Percentiles rank a stretch among this genome's conserved stretches.
Conservation (phyloP, 2,329 filamentous ascomycete species). For the Xylariaceae sp. region DNA sequence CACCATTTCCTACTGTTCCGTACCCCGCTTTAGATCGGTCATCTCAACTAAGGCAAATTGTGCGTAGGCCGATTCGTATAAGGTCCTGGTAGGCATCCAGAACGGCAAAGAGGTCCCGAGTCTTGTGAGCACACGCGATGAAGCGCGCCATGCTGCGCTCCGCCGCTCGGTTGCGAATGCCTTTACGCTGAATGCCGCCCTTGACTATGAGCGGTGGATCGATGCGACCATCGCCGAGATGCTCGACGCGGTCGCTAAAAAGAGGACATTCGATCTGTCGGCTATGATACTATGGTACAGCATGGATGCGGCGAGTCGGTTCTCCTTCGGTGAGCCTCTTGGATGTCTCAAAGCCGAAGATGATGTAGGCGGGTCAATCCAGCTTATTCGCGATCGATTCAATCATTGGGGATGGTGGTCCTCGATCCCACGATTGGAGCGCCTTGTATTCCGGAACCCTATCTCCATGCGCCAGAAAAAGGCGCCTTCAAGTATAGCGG, state of each 20-base stretch:
- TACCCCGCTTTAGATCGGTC: background rate
- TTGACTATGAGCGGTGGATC: conserved; percentile 25
- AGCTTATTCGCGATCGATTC: conserved; percentile 23
- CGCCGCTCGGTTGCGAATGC: conserved; percentile 25
- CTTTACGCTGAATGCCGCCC: conserved; percentile 21
- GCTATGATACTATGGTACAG: conserved; percentile 21
- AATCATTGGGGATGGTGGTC: conserved; percentile 24
- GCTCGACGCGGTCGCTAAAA: conserved; percentile 11
- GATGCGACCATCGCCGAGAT: conserved; percentile 22
- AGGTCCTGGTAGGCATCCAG: conserved; percentile 20
- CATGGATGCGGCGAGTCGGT: conserved; percentile 22
- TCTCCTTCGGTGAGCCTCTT: conserved; percentile 22
- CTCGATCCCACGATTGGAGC: conserved; percentile 21
- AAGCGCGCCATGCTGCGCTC: conserved; percentile 21
- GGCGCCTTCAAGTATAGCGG: conserved; percentile 20
- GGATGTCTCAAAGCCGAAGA: conserved; percentile 20
- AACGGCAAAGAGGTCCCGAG: conserved; percentile 26
- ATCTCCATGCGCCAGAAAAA: conserved; percentile 13
- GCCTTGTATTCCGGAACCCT: conserved; percentile 23
- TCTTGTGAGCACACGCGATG: conserved; percentile 22
- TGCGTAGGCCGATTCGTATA: conserved; percentile 26
- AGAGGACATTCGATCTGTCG: conserved; percentile 18
- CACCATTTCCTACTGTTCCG: background rate
- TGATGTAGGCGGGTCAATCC: conserved; percentile 21
- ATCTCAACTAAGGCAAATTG: no score